phyloP scores from a whole-genome alignment of 208 protist species.

The Trypanosoma rangeli region DNA sequence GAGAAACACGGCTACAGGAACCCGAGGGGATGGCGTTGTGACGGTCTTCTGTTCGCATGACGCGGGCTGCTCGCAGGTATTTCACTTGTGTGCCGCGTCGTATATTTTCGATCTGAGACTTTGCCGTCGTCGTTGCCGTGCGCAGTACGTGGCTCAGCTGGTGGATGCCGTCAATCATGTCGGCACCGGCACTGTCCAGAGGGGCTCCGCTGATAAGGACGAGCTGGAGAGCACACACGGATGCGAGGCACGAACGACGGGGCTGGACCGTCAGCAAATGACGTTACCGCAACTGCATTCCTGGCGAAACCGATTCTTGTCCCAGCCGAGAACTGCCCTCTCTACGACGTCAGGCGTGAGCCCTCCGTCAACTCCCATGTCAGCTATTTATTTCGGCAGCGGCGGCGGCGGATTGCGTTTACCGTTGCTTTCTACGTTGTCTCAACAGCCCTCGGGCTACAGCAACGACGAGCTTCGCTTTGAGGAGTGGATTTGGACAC shows the following conservation, averaged over 20 bases:
- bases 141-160: constrained; percentile 19
- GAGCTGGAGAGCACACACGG: background rate
- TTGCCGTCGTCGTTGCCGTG: background rate
- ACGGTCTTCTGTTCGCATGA: constrained; percentile 10
- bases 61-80: constrained; percentile 6
- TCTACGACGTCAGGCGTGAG: background rate
- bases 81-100: constrained; percentile 19
- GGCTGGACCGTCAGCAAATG: background rate
- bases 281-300: background rate
- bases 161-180: constrained; percentile 8
- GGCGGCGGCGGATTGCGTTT: background rate
- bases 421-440: background rate
- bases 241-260: background rate
- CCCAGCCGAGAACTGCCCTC: background rate
- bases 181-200: background rate
- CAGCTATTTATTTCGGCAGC: background rate
- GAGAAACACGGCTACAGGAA: background rate
- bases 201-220: background rate
- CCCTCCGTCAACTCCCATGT: background rate
- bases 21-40: background rate
- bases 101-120: constrained; percentile 9
- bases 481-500: background rate
- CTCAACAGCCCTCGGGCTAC: background rate
- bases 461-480: background rate
- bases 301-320: background rate